phyloP scores from a whole-genome alignment of 1,139 yeast species.

The Geotrichum histeridarum region DNA sequence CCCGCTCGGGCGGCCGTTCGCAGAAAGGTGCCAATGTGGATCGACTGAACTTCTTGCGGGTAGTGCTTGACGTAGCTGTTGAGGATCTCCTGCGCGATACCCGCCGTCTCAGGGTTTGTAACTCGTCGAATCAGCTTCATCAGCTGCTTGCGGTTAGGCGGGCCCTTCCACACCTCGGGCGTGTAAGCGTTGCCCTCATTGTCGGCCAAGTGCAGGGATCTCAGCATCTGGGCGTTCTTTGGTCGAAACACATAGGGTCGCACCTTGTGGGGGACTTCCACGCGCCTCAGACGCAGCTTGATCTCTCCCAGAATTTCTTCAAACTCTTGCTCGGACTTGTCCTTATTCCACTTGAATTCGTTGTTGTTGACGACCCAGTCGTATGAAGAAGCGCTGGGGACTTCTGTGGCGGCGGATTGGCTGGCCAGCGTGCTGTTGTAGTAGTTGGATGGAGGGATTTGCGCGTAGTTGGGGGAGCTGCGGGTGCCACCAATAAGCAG shows the following conservation, averaged over 20 bases:
- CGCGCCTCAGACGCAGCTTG: constrained; percentile 14
- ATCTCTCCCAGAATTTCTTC: constrained; percentile 14
- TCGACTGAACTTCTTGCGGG: constrained; percentile 14
- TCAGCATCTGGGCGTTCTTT: constrained; percentile 15
- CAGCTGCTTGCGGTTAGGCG: constrained; percentile 17
- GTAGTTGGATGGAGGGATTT: constrained; percentile 4
- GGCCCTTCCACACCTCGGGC: constrained; percentile 16
- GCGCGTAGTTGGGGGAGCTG: constrained; percentile 2
- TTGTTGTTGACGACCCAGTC: constrained; percentile 15
- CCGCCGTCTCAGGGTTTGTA: constrained; percentile 10
- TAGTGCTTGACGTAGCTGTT: constrained; percentile 15
- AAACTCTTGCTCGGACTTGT: constrained; percentile 12
- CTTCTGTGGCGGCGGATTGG: background rate
- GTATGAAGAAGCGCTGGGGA: constrained; percentile 4
- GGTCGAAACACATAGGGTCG: constrained; percentile 18
- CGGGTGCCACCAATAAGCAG: constrained; percentile 2
- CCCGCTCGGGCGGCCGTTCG: constrained; percentile 17
- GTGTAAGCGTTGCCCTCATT: constrained; percentile 17
- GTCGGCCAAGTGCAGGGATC: constrained; percentile 15
- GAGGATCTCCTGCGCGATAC: constrained; percentile 11
- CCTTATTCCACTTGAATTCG: constrained; percentile 11
- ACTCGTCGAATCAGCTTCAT: constrained; percentile 15
- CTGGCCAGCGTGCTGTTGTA: constrained; percentile 6
- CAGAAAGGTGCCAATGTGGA: constrained; percentile 16
- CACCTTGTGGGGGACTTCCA: constrained; percentile 17